These are phyloP conservation scores for Eurotiales sp. DNA, from an alignment of 2,329 filamentous ascomycete species.

Conservation along the genomic window DNA sequence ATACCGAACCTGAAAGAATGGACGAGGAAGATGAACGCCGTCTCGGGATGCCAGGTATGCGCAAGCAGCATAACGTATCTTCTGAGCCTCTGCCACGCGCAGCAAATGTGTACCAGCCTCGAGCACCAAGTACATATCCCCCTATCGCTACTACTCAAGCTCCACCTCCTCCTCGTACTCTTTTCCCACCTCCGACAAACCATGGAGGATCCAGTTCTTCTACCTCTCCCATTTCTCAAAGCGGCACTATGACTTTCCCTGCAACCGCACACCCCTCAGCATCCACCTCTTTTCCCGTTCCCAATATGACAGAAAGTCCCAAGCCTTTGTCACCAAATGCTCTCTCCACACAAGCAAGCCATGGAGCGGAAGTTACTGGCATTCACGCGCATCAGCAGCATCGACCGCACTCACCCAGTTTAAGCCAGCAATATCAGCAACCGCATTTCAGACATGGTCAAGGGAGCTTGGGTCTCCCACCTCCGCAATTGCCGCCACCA, in stretches of 20 bases:
- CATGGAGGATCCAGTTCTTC: constrained; percentile 54
- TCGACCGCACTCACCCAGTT: constrained; percentile 41
- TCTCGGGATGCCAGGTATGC: constrained; percentile 64
- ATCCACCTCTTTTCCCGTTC: constrained; percentile 63
- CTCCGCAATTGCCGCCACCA: constrained; percentile 43
- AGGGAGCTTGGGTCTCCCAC: constrained; percentile 30
- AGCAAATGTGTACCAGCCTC: constrained; percentile 55
- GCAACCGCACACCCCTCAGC: constrained; percentile 38
- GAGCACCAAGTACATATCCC: constrained; percentile 72
- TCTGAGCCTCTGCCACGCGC: constrained; percentile 47
- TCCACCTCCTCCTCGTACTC: constrained; percentile 48
- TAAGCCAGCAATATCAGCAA: constrained; percentile 40
- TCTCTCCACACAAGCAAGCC: constrained; percentile 35
- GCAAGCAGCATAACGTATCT: constrained; percentile 60
- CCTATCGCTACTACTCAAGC: constrained; percentile 57
- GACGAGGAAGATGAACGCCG: constrained; percentile 48
- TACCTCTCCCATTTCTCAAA: constrained; percentile 50
- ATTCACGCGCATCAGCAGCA: constrained; percentile 39
- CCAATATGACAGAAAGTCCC: constrained; percentile 77
- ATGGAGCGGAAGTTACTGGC: constrained; percentile 28
- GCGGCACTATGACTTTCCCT: constrained; percentile 37
- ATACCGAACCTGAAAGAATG: constrained; percentile 50
- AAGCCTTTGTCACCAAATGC: constrained; percentile 64
- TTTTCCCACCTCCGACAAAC: constrained; percentile 61
- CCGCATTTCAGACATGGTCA: constrained; percentile 31